Base-by-base conservation (phyloP, 2,329 filamentous ascomycete species). In the Microcyclospora pomicola region DNA sequence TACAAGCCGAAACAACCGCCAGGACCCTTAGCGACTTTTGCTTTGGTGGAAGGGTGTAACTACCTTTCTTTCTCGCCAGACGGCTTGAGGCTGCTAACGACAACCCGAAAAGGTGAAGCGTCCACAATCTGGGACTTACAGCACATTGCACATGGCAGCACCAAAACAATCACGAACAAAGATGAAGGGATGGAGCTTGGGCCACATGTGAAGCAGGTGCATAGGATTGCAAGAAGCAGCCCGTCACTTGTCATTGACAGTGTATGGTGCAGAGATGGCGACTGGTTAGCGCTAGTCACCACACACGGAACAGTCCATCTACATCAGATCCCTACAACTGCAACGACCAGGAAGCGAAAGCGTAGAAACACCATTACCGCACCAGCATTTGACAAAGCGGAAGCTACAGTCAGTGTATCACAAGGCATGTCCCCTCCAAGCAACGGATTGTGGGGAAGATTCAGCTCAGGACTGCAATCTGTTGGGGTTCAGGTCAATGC, bases 261-360 rank as follows among this genome's bases (percentile, higher is more conserved):
- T 31, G 76, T 78, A 2, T 98, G 91, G 91, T 80, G 75, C 38
- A 83, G 83, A 3, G 78, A 79, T 39, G 84, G 83, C 15, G 83
- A 93, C 54, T 79, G 82, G 41, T 65, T 92, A 30, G 88, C 87
- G 2, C 78, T 98, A 63, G 77, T 95, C 16, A 96, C 91, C 1
- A 85, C 93, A 52, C 82, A 87, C 49, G 86, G 88, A n/a, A 98
- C 91, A 7, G 78, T 95, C 9, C 91, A 98, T 61, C 73, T 96
- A 32, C 79, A 94, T 46, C 83, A 94, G 48, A 74, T 96, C 59
- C 85, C 86, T 11, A 32, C 39, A 19, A 41, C 29, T 5, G 31
- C 48, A 10, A 70, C 75, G 6, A 34, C 39, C 11, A 42, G 44
- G 10, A 56, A 51, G 38, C 44, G 51, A 3, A 55, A 54, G 31